A percentile compares a stretch with the other conserved stretches of the same genome.
Conservation (phyloP, 176 grass and related monocot genomes). For the Lolium multiflorum region DNA sequence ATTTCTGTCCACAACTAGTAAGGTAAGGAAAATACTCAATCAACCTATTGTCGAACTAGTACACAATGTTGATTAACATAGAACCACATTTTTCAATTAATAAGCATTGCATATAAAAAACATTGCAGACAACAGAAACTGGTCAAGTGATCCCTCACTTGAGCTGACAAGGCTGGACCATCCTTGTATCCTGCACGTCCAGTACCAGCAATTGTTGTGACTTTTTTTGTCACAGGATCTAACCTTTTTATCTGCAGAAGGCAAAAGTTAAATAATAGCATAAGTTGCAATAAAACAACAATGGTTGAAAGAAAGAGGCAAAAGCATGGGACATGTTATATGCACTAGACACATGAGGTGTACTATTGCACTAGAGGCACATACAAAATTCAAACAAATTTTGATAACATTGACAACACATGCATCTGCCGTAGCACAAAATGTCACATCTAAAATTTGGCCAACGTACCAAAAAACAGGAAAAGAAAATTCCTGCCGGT, state of each 20-base stretch:
- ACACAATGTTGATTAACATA: not conserved
- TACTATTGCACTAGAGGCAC: constrained; percentile 6
- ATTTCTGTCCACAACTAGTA: constrained; percentile 26
- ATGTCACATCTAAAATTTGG: not conserved
- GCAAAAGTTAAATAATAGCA: constrained; percentile 36
- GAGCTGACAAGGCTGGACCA: constrained; percentile 72
- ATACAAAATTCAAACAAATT: not conserved
- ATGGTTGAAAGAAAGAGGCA: constrained; percentile 20
- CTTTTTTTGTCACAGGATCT: constrained; percentile 78
- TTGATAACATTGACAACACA: not conserved
- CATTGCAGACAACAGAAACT: constrained; percentile 17
- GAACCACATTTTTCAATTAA: constrained; percentile 2
- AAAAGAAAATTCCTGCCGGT: not conserved
- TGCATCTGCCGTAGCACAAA: constrained; percentile 5
- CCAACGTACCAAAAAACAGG: not conserved
- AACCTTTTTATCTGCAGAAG: constrained; percentile 81
- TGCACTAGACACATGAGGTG: constrained; percentile 2
- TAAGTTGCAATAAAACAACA: not conserved
- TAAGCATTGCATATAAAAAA: constrained; percentile 4
- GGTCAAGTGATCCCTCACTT: constrained; percentile 59
- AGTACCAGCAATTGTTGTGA: constrained; percentile 89
- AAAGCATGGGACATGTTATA: constrained; percentile 9
- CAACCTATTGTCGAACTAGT: constrained; percentile 18
- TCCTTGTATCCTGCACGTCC: constrained; percentile 89
- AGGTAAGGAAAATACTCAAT: constrained; percentile 11